These are phyloP conservation scores for Pisolithus thermaeus DNA, from an alignment of 1,284 basidiomycete genomes.

Conservation along the genomic window DNA sequence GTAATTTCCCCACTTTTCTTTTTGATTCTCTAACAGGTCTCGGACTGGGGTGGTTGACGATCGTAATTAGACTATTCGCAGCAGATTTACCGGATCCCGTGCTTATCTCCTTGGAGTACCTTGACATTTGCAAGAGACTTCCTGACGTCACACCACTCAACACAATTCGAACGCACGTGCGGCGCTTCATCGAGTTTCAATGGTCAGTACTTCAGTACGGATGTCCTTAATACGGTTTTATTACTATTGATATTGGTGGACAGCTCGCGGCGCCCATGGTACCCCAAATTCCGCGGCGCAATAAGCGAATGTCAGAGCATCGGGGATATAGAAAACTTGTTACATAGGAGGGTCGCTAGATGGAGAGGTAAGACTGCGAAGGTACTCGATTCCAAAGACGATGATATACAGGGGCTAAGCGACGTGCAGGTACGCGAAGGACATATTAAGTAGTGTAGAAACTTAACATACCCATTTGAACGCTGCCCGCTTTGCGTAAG, in stretches of 20 bases:
- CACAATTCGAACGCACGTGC: conserved; percentile 51
- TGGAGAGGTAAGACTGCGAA: conserved; percentile 42
- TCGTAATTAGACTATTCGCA: conserved; percentile 43
- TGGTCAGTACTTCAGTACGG: conserved; percentile 48
- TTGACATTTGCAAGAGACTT: conserved; percentile 46
- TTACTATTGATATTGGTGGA: conserved; percentile 1
- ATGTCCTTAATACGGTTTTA: conserved; percentile 1
- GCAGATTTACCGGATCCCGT: conserved; percentile 51
- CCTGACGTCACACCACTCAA: conserved; percentile 42
- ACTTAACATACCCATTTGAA: too few relatives aligned
- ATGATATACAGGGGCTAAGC: not conserved
- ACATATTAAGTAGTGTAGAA: conserved; percentile 1
- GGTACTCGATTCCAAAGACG: not conserved
- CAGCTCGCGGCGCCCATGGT: conserved; percentile 52
- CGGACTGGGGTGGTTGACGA: conserved; percentile 3
- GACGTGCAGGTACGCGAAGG: conserved; percentile 7
- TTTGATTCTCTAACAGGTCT: not conserved
- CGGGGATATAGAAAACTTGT: conserved; percentile 41
- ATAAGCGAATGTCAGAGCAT: conserved; percentile 37
- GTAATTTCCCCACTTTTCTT: conserved; percentile 12
- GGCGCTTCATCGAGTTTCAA: conserved; percentile 58
- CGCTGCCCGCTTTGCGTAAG: too few relatives aligned
- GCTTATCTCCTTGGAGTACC: conserved; percentile 57
- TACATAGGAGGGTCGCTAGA: conserved; percentile 40
- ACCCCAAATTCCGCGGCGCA: conserved; percentile 45